A percentile compares a stretch with the other conserved stretches of the same genome.
phyloP scores from a whole-genome alignment of 208 protist species.

The Entamoeba invadens region DNA sequence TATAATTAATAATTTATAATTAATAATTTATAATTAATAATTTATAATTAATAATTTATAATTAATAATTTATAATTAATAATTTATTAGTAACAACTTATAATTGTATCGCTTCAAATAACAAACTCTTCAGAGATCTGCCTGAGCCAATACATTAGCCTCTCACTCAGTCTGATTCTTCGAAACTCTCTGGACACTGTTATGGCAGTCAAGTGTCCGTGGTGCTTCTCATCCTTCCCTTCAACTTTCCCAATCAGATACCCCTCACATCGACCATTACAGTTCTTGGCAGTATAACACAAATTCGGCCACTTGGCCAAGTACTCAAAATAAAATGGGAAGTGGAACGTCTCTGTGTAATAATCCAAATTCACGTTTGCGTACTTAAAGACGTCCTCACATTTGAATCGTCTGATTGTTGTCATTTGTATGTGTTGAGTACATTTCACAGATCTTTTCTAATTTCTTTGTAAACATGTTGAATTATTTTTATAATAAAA shows the following conservation, averaged over 20 bases:
- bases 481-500: too few species aligned
- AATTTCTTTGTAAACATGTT: too few species aligned
- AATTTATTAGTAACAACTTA: too few species aligned
- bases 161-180: constrained; percentile 56
- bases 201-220: constrained; percentile 93
- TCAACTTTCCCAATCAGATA: constrained; percentile 79
- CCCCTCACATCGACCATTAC: not conserved
- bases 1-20: too few species aligned
- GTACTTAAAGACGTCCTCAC: not conserved
- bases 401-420: not conserved
- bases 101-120: too few species aligned
- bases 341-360: not conserved
- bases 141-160: not conserved
- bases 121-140: not conserved
- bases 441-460: too few species aligned
- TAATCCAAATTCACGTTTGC: not conserved
- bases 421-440: too few species aligned
- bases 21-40: too few species aligned
- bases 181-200: constrained; percentile 87
- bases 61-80: too few species aligned
- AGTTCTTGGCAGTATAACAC: not conserved
- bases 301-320: not conserved
- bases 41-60: too few species aligned
- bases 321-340: not conserved
- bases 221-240: constrained; percentile 68